phyloP scores from a whole-genome alignment of 2,329 filamentous ascomycete species.

The Epichloe baconii region DNA sequence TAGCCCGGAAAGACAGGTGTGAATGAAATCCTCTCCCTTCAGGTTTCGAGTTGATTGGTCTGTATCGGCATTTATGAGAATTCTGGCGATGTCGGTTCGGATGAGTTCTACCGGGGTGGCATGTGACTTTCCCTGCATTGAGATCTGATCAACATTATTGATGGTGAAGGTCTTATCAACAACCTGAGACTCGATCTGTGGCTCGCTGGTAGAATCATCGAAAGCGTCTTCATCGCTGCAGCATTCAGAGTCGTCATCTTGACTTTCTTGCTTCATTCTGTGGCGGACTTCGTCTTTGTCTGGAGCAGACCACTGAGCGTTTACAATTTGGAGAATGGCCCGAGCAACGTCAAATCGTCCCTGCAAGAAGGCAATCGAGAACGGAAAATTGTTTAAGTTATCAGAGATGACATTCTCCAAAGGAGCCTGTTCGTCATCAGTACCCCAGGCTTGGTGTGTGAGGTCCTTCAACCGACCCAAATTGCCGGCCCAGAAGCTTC shows the following conservation, averaged over 20 bases:
- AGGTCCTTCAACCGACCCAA: conserved; percentile 50
- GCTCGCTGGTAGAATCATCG: conserved; percentile 23
- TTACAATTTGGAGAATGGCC: conserved; percentile 55
- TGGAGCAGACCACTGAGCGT: conserved; percentile 51
- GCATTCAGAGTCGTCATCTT: conserved; percentile 26
- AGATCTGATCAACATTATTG: conserved; percentile 59
- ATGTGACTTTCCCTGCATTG: conserved; percentile 53
- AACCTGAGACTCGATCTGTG: conserved; percentile 37
- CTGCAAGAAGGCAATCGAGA: conserved; percentile 53
- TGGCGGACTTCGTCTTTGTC: conserved; percentile 40
- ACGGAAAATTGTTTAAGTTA: conserved; percentile 37
- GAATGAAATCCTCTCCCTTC: conserved; percentile 53
- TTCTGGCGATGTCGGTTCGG: conserved; percentile 39
- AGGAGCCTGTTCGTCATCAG: conserved; percentile 39
- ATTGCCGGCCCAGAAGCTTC: conserved; percentile 63
- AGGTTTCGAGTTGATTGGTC: conserved; percentile 53
- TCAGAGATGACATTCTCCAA: conserved; percentile 52
- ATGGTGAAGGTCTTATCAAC: conserved; percentile 60
- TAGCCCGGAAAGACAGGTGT: conserved; percentile 32
- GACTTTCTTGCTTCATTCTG: conserved; percentile 27
- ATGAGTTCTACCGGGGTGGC: conserved; percentile 43
- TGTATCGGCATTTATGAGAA: conserved; percentile 54
- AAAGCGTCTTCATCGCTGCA: conserved; percentile 20
- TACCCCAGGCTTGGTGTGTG: conserved; percentile 46
- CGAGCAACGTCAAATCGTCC: conserved; percentile 52